A percentile compares a stretch with the other conserved stretches of the same genome.
phyloP scores from a whole-genome alignment of 2,329 filamentous ascomycete species.

The Chrysosporium keratinophilum region DNA sequence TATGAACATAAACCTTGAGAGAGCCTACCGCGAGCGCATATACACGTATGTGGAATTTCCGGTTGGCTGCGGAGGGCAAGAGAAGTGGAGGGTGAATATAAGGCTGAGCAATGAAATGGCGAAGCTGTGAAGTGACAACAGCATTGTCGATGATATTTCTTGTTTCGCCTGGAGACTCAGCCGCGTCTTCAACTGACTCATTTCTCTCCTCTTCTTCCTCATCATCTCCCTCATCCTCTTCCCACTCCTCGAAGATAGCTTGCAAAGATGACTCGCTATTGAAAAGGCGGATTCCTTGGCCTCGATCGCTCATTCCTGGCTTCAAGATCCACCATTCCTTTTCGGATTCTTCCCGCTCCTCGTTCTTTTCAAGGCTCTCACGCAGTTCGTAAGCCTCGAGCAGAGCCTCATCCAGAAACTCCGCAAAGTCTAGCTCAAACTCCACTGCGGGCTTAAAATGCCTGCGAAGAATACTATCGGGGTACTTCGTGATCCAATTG shows the following conservation, averaged over 20 bases:
- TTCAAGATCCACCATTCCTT: slow-evolving; percentile 97
- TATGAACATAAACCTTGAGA: slow-evolving; percentile 75
- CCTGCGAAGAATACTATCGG: slow-evolving; percentile 53
- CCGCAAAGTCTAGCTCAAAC: slow-evolving; percentile 92
- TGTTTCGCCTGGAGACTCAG: slow-evolving; percentile 2
- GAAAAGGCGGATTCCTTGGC: slow-evolving; percentile 86
- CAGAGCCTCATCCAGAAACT: slow-evolving; percentile 89
- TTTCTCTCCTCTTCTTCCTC: slow-evolving; percentile 50
- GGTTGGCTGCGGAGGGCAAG: slow-evolving; percentile 49
- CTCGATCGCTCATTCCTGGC: slow-evolving; percentile 92
- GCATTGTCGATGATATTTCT: slow-evolving; percentile 24
- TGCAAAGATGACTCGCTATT: slow-evolving; percentile 74
- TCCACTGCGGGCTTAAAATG: slow-evolving; percentile 71
- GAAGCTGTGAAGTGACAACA: slow-evolving; percentile 79
- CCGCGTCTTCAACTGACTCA: slow-evolving; percentile 21
- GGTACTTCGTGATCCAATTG: slow-evolving; percentile 78
- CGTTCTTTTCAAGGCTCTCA: slow-evolving; percentile 65
- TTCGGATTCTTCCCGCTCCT: slow-evolving; percentile 49
- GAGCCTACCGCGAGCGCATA: slow-evolving; percentile 77
- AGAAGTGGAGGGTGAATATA: slow-evolving; percentile 87
- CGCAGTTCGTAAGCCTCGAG: slow-evolving; percentile 80
- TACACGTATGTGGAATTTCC: slow-evolving; percentile 90
- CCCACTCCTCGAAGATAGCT: slow-evolving; percentile 84
- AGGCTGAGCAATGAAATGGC: slow-evolving; percentile 90
- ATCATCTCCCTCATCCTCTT: slow-evolving; percentile 55